These are phyloP conservation scores for Mycena alexandri DNA, from an alignment of 768 basidiomycete species.

Conservation along the genomic window DNA sequence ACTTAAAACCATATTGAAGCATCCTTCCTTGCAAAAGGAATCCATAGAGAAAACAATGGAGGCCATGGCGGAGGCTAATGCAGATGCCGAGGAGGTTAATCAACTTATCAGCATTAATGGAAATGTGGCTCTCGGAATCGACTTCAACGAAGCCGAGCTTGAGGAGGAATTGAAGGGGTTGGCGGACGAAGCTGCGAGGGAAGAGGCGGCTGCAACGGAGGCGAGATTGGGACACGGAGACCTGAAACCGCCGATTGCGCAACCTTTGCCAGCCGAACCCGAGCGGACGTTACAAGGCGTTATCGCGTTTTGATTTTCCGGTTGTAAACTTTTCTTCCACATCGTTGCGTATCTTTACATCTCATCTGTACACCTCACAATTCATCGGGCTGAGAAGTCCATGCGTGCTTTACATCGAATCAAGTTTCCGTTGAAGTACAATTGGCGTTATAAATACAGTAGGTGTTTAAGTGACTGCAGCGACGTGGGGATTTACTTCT, in stretches of 20 bases:
- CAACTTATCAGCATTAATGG: slow-evolving; percentile 79
- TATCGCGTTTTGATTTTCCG: not conserved
- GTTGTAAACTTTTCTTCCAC: no score
- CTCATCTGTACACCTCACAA: slow-evolving; percentile 17
- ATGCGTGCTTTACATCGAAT: no score
- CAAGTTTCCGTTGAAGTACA: not conserved
- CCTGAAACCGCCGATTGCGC: slow-evolving; percentile 9
- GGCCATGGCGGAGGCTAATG: slow-evolving; percentile 84
- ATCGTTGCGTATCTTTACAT: not conserved
- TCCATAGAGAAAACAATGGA: slow-evolving; percentile 90
- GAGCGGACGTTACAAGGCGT: slow-evolving; percentile 10
- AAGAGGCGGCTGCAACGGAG: slow-evolving; percentile 33
- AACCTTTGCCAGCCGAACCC: not conserved
- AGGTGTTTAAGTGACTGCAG: not conserved
- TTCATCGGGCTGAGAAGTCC: not conserved
- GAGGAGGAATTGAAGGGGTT: slow-evolving; percentile 76
- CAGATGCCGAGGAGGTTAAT: slow-evolving; percentile 87
- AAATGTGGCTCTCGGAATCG: slow-evolving; percentile 67
- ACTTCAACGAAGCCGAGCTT: slow-evolving; percentile 61
- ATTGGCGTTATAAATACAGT: slow-evolving; percentile 10
- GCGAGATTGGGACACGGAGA: not conserved
- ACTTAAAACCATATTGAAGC: slow-evolving; percentile 78
- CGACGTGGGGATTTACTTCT: slow-evolving; percentile 36
- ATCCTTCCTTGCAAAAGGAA: slow-evolving; percentile 84
- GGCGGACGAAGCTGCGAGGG: slow-evolving; percentile 51